A percentile compares a stretch with the other conserved stretches of the same genome.
Conservation (phyloP, 78 protist species). For the slime mould (Dictyostelium discoideum) region DNA sequence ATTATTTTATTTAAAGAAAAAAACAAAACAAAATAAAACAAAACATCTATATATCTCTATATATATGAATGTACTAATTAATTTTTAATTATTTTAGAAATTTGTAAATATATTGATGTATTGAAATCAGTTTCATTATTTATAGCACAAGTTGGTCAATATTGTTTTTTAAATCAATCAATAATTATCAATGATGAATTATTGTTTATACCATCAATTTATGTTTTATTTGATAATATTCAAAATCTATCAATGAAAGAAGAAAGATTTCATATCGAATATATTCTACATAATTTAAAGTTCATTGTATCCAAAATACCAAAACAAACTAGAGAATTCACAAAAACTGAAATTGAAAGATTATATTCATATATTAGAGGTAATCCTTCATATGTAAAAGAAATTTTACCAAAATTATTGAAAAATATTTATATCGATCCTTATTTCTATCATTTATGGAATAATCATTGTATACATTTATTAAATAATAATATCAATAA, state of each 20-base stretch:
- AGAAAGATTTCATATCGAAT: conserved; percentile 40
- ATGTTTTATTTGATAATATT: conserved; percentile 22
- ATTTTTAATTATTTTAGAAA: neutral
- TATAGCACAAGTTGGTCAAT: conserved; percentile 23
- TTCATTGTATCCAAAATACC: conserved; percentile 29
- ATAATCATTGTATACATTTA: conserved; percentile 33
- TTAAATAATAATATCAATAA: conserved; percentile 9
- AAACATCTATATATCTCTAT: too few relatives aligned
- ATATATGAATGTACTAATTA: neutral
- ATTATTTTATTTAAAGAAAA: neutral
- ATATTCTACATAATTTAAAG: conserved; percentile 50
- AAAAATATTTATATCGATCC: conserved; percentile 66
- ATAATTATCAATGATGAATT: conserved; percentile 52
- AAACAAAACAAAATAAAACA: too few relatives aligned
- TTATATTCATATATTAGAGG: conserved; percentile 11
- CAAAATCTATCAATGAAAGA: conserved; percentile 31
- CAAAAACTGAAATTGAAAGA: conserved; percentile 34
- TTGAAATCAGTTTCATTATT: conserved; percentile 43
- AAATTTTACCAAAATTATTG: conserved; percentile 52
- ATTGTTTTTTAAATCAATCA: conserved; percentile 47
- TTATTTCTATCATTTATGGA: conserved; percentile 57
- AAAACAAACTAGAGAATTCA: conserved; percentile 65
- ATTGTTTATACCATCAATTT: conserved; percentile 33
- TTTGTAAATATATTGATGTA: conserved; percentile 38
- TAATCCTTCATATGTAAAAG: conserved; percentile 53